Percentiles rank a stretch among this genome's conserved stretches.
These are phyloP conservation scores for Tothia fuscella DNA, from an alignment of 2,329 filamentous ascomycete species.

Conservation along the genomic window DNA sequence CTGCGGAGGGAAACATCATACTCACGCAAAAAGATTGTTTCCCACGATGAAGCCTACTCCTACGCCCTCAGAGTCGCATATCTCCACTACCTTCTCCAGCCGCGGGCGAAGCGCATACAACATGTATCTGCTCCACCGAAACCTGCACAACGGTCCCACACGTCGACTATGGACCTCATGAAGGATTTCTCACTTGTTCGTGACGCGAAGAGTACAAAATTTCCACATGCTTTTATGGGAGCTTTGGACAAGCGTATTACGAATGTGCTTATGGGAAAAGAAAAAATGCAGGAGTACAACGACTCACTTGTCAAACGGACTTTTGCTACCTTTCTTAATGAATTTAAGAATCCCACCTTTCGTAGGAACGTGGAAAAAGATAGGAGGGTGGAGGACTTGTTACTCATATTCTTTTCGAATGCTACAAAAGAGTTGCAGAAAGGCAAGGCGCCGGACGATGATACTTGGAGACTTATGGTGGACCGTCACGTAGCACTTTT, in stretches of 20 bases:
- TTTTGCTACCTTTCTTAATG: constrained; percentile 88
- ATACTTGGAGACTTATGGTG: constrained; percentile 81
- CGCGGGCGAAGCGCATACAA: constrained; percentile 78
- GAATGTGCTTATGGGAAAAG: constrained; percentile 67
- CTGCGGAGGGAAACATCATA: constrained; percentile 26
- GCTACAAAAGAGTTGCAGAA: constrained; percentile 84
- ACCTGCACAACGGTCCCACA: constrained; percentile 55
- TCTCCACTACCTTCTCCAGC: constrained; percentile 85
- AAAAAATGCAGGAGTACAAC: constrained; percentile 76
- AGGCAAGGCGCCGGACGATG: constrained; percentile 63
- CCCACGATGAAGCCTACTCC: constrained; percentile 70
- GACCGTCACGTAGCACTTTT: constrained; percentile 93
- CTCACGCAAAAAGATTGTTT: constrained; percentile 26
- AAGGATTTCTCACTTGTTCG: constrained; percentile 67
- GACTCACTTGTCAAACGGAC: constrained; percentile 86
- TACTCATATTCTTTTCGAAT: constrained; percentile 92
- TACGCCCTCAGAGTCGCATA: constrained; percentile 86
- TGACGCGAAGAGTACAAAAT: constrained; percentile 57
- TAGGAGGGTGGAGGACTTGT: constrained; percentile 77
- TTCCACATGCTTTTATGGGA: constrained; percentile 59
- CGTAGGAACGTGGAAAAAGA: constrained; percentile 90
- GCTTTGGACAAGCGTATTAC: constrained; percentile 68
- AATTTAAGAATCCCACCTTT: constrained; percentile 79
- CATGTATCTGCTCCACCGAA: constrained; percentile 54
- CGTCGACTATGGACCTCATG: constrained; percentile 67